Conservation (phyloP, 306 rosid genomes). For the Prinsepia uniflora region DNA sequence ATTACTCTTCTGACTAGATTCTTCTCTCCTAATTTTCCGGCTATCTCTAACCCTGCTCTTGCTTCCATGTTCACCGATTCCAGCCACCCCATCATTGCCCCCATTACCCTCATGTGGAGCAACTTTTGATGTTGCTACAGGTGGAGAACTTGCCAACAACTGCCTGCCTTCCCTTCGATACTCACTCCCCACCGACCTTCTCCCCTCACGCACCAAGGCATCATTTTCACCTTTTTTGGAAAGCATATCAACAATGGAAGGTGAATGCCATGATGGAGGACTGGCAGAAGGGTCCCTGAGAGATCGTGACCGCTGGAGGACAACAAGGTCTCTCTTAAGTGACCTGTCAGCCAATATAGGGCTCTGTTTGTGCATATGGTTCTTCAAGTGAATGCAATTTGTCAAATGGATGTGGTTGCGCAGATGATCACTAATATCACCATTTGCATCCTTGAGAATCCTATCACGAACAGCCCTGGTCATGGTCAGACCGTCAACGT, state of each 20-base stretch:
- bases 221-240: constrained; percentile 61
- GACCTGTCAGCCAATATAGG: constrained; percentile 86
- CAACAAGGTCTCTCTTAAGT: constrained; percentile 86
- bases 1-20: constrained; percentile 61
- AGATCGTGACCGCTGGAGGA: constrained; percentile 84
- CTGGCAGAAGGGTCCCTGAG: constrained; percentile 98
- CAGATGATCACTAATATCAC: constrained; percentile 89
- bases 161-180: constrained; percentile 64
- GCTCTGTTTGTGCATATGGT: constrained; percentile 97
- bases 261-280: constrained; percentile 93
- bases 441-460: constrained; percentile 95
- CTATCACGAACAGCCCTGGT: constrained; percentile 87
- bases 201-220: constrained; percentile 55
- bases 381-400: constrained; percentile 97
- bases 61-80: constrained; percentile 51
- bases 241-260: constrained; percentile 68
- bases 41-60: constrained; percentile 57
- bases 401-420: constrained; percentile 97
- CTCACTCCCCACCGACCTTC: constrained; percentile 69
- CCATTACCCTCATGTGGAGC: constrained; percentile 58
- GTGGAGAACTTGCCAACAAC: constrained; percentile 66
- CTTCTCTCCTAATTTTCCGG: constrained; percentile 69
- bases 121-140: constrained; percentile 60
- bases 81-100: constrained; percentile 40
- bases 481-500: constrained; percentile 69